phyloP scores from a whole-genome alignment of 345 rosid species.

The Brassica napus region DNA sequence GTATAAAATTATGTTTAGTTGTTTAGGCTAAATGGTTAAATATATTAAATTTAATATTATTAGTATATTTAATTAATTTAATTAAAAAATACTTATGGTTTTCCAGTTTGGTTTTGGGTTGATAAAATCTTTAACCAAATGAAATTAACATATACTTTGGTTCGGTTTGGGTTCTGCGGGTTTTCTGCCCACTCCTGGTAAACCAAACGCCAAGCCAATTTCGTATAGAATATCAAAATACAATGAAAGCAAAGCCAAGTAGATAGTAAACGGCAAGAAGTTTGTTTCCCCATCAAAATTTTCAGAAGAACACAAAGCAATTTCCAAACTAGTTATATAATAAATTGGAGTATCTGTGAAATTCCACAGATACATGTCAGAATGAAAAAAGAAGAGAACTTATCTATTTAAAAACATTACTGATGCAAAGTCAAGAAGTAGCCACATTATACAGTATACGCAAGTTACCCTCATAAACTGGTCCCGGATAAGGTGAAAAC shows the following conservation, averaged over 20 bases:
- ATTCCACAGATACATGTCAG: slow-evolving; percentile 43
- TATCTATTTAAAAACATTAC: neutral
- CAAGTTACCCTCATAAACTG: neutral
- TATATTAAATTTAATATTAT: too few relatives aligned
- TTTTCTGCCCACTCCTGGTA: neutral
- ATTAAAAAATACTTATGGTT: too few relatives aligned
- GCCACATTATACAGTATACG: neutral
- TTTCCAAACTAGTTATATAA: slow-evolving; percentile 1
- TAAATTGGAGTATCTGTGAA: neutral
- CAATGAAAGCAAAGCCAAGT: neutral
- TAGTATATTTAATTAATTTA: too few relatives aligned
- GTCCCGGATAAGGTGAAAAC: neutral
- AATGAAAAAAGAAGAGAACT: slow-evolving; percentile 32
- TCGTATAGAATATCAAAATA: neutral
- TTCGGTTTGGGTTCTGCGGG: too few relatives aligned
- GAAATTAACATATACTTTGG: too few relatives aligned
- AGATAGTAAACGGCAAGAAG: neutral
- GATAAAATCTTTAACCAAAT: too few relatives aligned
- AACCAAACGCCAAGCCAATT: neutral
- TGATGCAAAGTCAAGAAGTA: neutral
- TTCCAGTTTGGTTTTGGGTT: too few relatives aligned
- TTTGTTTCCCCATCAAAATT: neutral
- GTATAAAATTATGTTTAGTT: too few relatives aligned
- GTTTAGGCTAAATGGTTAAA: too few relatives aligned
- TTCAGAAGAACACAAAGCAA: neutral